Conservation (phyloP, 2,329 filamentous ascomycete species). For the Mycogone perniciosa region DNA sequence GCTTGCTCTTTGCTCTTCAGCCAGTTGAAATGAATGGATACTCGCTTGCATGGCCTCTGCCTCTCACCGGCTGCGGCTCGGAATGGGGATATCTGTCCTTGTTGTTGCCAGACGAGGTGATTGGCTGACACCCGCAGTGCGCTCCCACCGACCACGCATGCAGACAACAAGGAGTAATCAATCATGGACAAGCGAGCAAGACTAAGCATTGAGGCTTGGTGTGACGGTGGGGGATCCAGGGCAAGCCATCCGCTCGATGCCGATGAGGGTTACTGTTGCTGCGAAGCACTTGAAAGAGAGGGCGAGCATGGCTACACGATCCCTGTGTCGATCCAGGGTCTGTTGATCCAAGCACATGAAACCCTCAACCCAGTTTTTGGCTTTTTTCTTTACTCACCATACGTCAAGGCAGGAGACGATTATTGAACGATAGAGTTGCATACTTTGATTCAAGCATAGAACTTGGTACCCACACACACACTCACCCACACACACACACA, state of each 20-base stretch:
- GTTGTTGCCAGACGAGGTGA: neutral
- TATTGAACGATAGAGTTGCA: neutral
- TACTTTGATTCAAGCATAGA: neutral
- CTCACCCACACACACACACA: too few species aligned
- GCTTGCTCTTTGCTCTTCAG: neutral
- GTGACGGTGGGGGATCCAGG: neutral
- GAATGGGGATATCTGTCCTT: neutral
- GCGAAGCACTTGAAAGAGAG: too few species aligned
- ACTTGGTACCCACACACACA: neutral
- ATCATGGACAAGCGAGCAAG: neutral
- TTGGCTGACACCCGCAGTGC: neutral
- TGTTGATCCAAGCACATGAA: neutral
- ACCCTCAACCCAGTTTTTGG: neutral
- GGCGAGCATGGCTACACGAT: neutral
- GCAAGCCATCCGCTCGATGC: conserved; percentile 6
- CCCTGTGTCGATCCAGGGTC: neutral
- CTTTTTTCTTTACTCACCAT: neutral
- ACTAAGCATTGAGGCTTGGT: neutral
- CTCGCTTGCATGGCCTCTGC: neutral
- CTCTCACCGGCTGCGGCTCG: conserved; percentile 1
- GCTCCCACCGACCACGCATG: neutral
- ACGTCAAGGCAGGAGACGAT: neutral
- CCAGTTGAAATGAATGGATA: neutral
- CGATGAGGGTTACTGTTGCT: neutral
- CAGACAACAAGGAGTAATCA: neutral